Evolutionary conservation across 805 yeast species (phyloP).

Genomic region (Starmerella apis): DNA sequence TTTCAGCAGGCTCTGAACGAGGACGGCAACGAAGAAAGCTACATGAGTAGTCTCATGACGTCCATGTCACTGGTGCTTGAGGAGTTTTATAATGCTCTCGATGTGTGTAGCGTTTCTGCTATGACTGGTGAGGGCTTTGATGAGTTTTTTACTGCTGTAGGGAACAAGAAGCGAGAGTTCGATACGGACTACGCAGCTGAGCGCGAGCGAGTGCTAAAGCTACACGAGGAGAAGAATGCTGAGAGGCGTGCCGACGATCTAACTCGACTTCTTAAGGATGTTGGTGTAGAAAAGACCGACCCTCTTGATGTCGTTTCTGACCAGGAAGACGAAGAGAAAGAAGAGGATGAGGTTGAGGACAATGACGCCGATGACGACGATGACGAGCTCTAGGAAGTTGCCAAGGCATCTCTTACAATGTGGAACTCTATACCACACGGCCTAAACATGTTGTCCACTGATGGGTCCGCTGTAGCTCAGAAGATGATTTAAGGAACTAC

Average conservation of each 20-base stretch:
- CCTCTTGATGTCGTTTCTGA: constrained; percentile 47
- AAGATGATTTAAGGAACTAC: constrained; percentile 15
- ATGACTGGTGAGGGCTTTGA: constrained; percentile 92
- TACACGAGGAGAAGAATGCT: constrained; percentile 67
- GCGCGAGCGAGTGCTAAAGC: constrained; percentile 66
- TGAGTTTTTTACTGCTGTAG: constrained; percentile 76
- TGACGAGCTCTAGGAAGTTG: background rate
- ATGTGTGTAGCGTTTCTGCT: constrained; percentile 85
- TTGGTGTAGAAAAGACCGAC: constrained; percentile 50
- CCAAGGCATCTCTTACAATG: too few relatives aligned
- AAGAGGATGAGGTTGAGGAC: constrained; percentile 16
- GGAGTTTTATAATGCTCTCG: constrained; percentile 87
- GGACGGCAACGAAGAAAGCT: constrained; percentile 63
- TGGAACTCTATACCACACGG: too few relatives aligned
- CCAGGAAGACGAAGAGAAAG: constrained; percentile 34
- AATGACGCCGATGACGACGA: background rate
- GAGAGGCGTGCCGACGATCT: constrained; percentile 60
- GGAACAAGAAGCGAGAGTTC: constrained; percentile 77
- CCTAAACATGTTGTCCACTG: constrained; percentile 29
- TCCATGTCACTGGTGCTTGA: constrained; percentile 94
- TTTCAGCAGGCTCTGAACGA: constrained; percentile 50
- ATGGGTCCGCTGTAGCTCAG: constrained; percentile 20
- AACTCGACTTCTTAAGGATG: constrained; percentile 69
- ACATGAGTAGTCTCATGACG: constrained; percentile 87
- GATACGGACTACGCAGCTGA: constrained; percentile 73